Conservation (phyloP, 306 rosid species). For the Sicyos baderoa region DNA sequence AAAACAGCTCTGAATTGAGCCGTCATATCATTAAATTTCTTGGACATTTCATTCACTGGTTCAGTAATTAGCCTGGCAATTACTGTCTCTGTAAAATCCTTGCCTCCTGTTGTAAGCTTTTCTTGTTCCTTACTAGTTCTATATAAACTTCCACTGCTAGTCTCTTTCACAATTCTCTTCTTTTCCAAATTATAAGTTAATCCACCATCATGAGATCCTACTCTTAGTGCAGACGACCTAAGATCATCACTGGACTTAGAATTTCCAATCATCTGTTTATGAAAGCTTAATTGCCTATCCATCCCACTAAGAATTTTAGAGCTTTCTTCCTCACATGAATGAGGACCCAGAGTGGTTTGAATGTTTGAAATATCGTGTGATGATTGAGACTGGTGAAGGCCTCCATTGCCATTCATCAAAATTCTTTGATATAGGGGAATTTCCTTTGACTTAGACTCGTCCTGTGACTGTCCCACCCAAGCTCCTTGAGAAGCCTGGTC, state of each 20-base stretch:
- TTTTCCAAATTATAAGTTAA: constrained; percentile 66
- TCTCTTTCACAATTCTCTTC: constrained; percentile 54
- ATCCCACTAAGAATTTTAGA: constrained; percentile 54
- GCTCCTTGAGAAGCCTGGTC: constrained; percentile 46
- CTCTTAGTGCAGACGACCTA: constrained; percentile 74
- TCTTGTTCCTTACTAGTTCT: constrained; percentile 65
- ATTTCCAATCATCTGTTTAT: constrained; percentile 68
- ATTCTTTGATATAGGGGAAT: constrained; percentile 52
- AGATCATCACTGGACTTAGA: constrained; percentile 68
- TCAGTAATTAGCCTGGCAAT: constrained; percentile 63
- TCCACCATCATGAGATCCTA: constrained; percentile 86
- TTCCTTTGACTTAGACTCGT: constrained; percentile 66
- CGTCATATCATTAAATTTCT: constrained; percentile 68
- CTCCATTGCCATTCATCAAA: constrained; percentile 48
- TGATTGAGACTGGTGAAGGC: constrained; percentile 55
- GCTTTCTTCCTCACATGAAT: constrained; percentile 61
- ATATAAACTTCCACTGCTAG: constrained; percentile 58
- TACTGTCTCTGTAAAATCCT: constrained; percentile 60
- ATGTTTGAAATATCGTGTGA: constrained; percentile 50
- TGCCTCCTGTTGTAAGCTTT: constrained; percentile 41
- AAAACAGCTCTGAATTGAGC: constrained; percentile 40
- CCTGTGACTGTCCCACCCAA: constrained; percentile 81
- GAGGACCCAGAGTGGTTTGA: constrained; percentile 61
- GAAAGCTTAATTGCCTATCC: constrained; percentile 83
- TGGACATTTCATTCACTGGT: constrained; percentile 60